These are phyloP conservation scores for Leersia perrieri DNA, from an alignment of 176 grass and related monocot genomes.

Conservation along the genomic window DNA sequence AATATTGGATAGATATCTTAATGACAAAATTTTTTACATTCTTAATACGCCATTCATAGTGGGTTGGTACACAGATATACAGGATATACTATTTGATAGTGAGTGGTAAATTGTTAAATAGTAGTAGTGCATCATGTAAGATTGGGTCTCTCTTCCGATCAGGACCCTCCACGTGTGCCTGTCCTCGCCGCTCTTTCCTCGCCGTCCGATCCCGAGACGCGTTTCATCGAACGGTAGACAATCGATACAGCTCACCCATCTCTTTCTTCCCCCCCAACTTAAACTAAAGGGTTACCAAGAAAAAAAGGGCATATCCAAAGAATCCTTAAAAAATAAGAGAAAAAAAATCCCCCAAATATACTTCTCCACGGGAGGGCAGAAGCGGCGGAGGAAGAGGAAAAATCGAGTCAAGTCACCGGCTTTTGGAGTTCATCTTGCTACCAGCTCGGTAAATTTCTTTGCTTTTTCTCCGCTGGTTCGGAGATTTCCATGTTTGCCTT, in stretches of 20 bases:
- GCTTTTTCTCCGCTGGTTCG: background rate
- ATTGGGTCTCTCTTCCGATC: background rate
- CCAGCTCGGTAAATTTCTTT: slow-evolving; percentile 12
- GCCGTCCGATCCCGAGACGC: background rate
- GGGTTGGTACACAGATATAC: too few relatives aligned
- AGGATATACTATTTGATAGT: too few relatives aligned
- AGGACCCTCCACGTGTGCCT: background rate
- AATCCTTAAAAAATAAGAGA: background rate
- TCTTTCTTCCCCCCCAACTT: background rate
- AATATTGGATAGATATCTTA: too few relatives aligned
- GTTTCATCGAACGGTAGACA: background rate
- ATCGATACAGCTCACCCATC: background rate
- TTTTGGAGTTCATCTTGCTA: slow-evolving; percentile 2
- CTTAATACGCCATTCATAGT: too few relatives aligned
- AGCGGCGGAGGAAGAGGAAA: background rate
- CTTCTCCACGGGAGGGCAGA: background rate
- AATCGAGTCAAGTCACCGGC: background rate
- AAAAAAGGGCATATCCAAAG: background rate
- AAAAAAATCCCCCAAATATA: background rate
- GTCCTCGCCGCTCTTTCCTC: too few relatives aligned
- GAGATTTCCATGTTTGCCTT: background rate
- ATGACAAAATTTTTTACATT: too few relatives aligned
- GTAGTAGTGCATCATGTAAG: too few relatives aligned
- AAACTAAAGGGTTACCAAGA: too few relatives aligned
- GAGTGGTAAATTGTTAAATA: too few relatives aligned